Percentiles rank a stretch among this genome's conserved stretches.
phyloP scores from a whole-genome alignment of 1,284 basidiomycete species.

The Leccinum glutinopallens region DNA sequence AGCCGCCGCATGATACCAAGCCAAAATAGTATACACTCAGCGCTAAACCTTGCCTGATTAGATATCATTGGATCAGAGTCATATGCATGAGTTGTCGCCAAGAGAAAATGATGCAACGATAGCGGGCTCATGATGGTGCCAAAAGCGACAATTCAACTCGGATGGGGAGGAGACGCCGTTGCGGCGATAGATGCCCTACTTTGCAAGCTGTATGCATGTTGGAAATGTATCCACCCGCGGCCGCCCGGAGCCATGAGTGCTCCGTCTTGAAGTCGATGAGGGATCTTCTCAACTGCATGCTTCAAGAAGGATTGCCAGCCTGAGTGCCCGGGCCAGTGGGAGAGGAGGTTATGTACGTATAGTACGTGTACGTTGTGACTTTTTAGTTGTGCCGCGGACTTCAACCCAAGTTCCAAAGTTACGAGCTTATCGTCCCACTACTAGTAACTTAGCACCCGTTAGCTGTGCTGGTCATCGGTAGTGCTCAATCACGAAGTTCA shows the following conservation, averaged over 20 bases:
- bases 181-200: background rate
- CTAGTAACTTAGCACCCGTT: background rate
- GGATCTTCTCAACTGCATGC: background rate
- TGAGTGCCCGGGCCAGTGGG: background rate
- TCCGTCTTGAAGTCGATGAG: background rate
- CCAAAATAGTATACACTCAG: no score
- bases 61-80: background rate
- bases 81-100: background rate
- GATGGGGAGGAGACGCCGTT: background rate
- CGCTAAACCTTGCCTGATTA: no score
- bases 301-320: no score
- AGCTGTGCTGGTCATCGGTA: background rate
- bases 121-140: background rate
- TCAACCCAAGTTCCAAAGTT: background rate
- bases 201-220: background rate
- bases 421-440: background rate
- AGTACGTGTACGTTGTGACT: background rate
- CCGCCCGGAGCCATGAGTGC: background rate
- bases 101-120: background rate
- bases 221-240: background rate
- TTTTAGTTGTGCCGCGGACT: background rate
- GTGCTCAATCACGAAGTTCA: background rate
- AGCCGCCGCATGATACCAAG: no score
- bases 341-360: background rate
- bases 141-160: background rate